A percentile compares a stretch with the other conserved stretches of the same genome.
Conservation (phyloP, 495 filamentous ascomycete genomes). For the Penicillium nucicola region DNA sequence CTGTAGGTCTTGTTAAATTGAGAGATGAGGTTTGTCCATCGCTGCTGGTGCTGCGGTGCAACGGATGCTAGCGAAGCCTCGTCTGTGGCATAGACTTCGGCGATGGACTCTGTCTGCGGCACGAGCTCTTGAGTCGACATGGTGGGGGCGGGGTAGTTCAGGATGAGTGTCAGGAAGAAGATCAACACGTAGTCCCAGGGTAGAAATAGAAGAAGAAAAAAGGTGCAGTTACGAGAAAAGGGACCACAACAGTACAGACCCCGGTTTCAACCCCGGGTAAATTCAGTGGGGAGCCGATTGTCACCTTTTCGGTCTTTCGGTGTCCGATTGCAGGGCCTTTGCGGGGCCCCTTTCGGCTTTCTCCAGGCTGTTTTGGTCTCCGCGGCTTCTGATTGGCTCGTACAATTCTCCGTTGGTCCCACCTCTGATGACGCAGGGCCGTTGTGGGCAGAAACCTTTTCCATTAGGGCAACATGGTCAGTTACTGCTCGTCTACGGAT, state of each 20-base stretch:
- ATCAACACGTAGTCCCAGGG: background rate
- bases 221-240: background rate
- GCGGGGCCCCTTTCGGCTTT: background rate
- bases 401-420: background rate
- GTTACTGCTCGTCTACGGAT: too few relatives aligned
- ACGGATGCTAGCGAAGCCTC: constrained; percentile 36
- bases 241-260: background rate
- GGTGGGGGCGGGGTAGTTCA: constrained; percentile 20
- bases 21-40: constrained; percentile 70
- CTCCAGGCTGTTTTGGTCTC: background rate
- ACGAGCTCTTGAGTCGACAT: constrained; percentile 47
- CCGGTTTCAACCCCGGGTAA: background rate
- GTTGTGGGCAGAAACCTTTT: too few relatives aligned
- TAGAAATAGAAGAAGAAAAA: background rate
- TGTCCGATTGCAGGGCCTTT: background rate
- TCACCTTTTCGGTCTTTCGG: background rate
- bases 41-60: constrained; percentile 38
- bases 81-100: constrained; percentile 48
- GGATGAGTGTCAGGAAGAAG: background rate
- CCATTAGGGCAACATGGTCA: too few relatives aligned
- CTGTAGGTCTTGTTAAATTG: constrained; percentile 74
- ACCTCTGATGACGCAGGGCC: too few relatives aligned
- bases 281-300: background rate
- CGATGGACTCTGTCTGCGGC: constrained; percentile 48
- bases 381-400: background rate